Conservation (phyloP, 23 red algal species). For the Cyanidiococcus yangmingshanensis region DNA sequence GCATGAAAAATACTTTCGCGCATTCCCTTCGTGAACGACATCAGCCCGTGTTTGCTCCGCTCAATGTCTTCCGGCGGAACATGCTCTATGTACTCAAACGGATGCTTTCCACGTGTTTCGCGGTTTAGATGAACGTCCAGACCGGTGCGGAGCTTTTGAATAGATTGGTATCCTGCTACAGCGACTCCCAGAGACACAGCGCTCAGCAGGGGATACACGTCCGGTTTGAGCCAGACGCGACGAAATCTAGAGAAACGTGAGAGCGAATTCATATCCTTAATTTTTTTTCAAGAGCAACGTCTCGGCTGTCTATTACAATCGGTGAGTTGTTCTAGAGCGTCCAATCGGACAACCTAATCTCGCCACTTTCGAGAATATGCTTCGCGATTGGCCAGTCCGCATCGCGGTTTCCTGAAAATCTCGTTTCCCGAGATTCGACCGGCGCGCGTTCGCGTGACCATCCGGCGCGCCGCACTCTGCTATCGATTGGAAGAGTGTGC, state of each 20-base stretch:
- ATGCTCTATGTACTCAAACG: background rate
- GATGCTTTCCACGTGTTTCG: slow-evolving; percentile 1
- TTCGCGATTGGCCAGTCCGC: too few species aligned
- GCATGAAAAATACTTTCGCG: background rate
- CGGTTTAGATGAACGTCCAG: background rate
- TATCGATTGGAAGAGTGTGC: too few species aligned
- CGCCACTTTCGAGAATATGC: too few species aligned
- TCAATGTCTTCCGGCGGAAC: background rate
- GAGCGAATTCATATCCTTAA: background rate
- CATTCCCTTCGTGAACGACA: background rate
- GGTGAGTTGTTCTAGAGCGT: too few species aligned
- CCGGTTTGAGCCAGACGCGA: background rate
- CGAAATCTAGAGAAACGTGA: background rate
- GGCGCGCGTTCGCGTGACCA: too few species aligned
- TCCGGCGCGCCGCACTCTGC: too few species aligned
- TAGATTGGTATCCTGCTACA: background rate
- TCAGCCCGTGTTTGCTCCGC: slow-evolving; percentile 14
- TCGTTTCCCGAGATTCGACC: too few species aligned
- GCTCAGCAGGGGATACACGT: slow-evolving; percentile 8
- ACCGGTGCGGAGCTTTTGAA: background rate
- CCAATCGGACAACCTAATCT: too few species aligned
- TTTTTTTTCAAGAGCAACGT: too few species aligned
- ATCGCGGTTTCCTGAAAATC: too few species aligned
- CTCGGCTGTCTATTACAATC: too few species aligned
- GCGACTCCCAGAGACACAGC: background rate